Percentiles rank a stretch among this genome's conserved stretches.
Conservation (phyloP, 2,329 filamentous ascomycete species). For the Aspergillus aculeatinus region DNA sequence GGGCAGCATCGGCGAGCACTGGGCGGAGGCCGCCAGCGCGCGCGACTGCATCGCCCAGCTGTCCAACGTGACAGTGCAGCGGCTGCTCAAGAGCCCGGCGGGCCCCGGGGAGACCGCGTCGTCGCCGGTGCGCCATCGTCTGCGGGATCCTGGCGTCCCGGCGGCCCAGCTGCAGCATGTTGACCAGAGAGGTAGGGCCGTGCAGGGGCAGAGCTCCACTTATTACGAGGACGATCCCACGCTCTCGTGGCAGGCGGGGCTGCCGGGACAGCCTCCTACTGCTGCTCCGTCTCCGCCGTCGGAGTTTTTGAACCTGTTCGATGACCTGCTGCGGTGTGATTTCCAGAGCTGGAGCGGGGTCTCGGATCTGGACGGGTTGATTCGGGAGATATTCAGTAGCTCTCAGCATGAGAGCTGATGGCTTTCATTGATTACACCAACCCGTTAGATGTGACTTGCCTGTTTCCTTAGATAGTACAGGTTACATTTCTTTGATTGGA, state of each 20-base stretch:
- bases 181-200: background rate
- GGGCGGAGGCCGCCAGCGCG: slow-evolving; percentile 46
- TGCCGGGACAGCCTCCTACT: no score
- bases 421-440: no score
- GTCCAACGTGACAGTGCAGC: slow-evolving; percentile 28
- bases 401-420: background rate
- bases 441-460: no score
- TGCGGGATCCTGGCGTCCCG: background rate
- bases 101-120: background rate
- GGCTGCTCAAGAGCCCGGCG: slow-evolving; percentile 17
- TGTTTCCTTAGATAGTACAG: no score
- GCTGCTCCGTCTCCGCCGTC: background rate
- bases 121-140: background rate
- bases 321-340: slow-evolving; percentile 24
- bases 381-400: slow-evolving; percentile 29
- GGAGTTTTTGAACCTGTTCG: slow-evolving; percentile 14
- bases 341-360: slow-evolving; percentile 27
- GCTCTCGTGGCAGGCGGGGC: background rate
- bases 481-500: no score
- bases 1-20: slow-evolving; percentile 54
- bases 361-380: slow-evolving; percentile 31
- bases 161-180: background rate
- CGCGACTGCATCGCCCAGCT: slow-evolving; percentile 33
- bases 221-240: background rate
- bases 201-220: background rate